Base-by-base conservation (phyloP, 2,329 filamentous ascomycete species). In the Colletotrichum viniferum region DNA sequence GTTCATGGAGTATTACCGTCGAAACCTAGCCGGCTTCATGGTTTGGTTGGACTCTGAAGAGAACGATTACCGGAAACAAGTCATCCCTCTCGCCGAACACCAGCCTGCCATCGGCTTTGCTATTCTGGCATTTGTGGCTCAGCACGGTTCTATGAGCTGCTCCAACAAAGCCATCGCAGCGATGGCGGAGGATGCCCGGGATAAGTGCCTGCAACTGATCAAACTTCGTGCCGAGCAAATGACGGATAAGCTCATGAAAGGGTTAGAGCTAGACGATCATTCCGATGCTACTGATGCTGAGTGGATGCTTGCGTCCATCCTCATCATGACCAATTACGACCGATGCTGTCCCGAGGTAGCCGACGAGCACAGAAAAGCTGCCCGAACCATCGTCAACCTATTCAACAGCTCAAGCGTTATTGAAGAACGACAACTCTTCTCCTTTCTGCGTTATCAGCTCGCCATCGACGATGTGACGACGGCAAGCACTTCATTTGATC, bases 21-120 rank as follows among this genome's bases (percentile, higher is more conserved):
- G 80, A 66, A 77, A 80, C 65, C 64, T 82, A 30, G 81, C 80
- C 4, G 79, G 80, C 7, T 76, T 82, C 13, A 82, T 82, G 81
- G 80, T 82, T 18, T 82, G 81, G 81, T 74, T 82, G 21, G 81
- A 82, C 65, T 80, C 81, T 12, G 78, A 77, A 5, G 78, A 81
- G 21, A 82, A 82, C 43, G 78, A 79, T 34, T 82, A 82, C 71
- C 77, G 81, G 4, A 78, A 78, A 6, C 77, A 77, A 4, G 78
- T 82, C 26, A 73, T 81, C 6, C 81, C 81, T 10, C 67, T 79
- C 60, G 81, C 78, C 14, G 78, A 77, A 32, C 74, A 77, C n/a
- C 78, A 78, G 4, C 81, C 81, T 9, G 81, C 80, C 3, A 76
- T 82, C 38, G 78, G 79, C 8, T 71, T 81, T n/a, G 81, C 81